These are phyloP conservation scores for Aspergillus sp. DNA, from an alignment of 2,329 filamentous ascomycete species.

Conservation along the genomic window DNA sequence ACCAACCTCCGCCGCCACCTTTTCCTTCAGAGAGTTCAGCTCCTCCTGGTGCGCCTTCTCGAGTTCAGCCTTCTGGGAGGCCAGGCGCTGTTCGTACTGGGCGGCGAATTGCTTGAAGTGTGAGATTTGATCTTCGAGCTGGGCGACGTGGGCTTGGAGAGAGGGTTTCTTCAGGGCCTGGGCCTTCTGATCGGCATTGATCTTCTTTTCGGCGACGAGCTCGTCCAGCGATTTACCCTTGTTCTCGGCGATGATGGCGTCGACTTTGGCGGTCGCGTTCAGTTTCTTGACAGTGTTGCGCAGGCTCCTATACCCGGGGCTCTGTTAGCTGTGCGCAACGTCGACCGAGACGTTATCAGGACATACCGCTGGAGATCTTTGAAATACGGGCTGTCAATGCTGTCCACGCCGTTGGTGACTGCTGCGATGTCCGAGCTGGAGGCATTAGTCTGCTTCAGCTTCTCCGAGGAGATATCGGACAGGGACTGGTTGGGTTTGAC, in stretches of 20 bases:
- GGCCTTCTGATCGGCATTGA: conserved; percentile 65
- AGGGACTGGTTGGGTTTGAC: conserved; percentile 62
- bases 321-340: neutral
- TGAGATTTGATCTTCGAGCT: conserved; percentile 60
- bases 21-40: conserved; percentile 52
- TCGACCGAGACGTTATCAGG: neutral
- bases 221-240: conserved; percentile 60
- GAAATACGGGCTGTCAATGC: conserved; percentile 74
- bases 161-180: conserved; percentile 62
- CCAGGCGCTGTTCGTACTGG: conserved; percentile 57
- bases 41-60: conserved; percentile 56
- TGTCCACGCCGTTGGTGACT: conserved; percentile 55
- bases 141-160: conserved; percentile 55
- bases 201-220: conserved; percentile 61
- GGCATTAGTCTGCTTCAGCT: conserved; percentile 64
- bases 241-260: conserved; percentile 60
- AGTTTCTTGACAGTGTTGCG: conserved; percentile 95
- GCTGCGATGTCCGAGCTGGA: conserved; percentile 45
- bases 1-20: conserved; percentile 49
- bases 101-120: conserved; percentile 61
- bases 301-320: conserved; percentile 63
- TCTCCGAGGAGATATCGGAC: conserved; percentile 64
- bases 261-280: conserved; percentile 59
- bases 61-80: conserved; percentile 56
- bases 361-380: conserved; percentile 87